These are phyloP conservation scores for Sinapis alba DNA, from an alignment of 441 rosid genomes.

Conservation along the genomic window DNA sequence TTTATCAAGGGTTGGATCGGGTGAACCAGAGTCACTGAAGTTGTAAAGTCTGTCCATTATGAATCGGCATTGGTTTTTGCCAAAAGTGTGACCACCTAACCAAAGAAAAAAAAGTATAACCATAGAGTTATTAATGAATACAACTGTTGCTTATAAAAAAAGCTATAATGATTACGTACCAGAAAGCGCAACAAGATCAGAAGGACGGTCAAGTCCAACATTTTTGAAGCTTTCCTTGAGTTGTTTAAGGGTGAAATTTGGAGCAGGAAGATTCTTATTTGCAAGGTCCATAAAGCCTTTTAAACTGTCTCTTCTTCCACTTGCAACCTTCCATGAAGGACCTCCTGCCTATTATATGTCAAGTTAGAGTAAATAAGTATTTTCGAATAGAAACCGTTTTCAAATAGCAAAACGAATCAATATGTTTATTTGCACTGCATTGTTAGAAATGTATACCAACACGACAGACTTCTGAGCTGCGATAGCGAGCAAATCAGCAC, in stretches of 20 bases:
- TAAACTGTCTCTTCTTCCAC: slow-evolving; percentile 62
- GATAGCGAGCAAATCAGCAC: slow-evolving; percentile 54
- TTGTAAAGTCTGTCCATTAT: slow-evolving; percentile 53
- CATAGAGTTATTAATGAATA: neutral
- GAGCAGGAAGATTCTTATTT: slow-evolving; percentile 41
- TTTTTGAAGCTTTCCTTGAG: slow-evolving; percentile 44
- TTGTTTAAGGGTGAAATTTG: slow-evolving; percentile 25
- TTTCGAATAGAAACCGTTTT: neutral
- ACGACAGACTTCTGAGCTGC: slow-evolving; percentile 47
- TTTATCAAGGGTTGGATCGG: slow-evolving; percentile 57
- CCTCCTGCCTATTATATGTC: slow-evolving; percentile 44
- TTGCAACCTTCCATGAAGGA: slow-evolving; percentile 49
- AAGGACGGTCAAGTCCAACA: slow-evolving; percentile 49
- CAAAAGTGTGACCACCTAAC: slow-evolving; percentile 71
- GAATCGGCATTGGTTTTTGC: slow-evolving; percentile 49
- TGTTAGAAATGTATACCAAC: slow-evolving; percentile 41
- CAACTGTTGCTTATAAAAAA: neutral
- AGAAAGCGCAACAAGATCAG: slow-evolving; percentile 69
- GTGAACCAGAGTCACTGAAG: slow-evolving; percentile 46
- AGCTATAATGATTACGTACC: slow-evolving; percentile 40
- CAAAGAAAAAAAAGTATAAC: neutral
- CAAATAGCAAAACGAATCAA: neutral
- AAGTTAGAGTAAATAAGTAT: neutral
- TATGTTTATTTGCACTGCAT: neutral
- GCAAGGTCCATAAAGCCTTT: slow-evolving; percentile 50